Percentiles rank a stretch among this genome's conserved stretches.
phyloP scores from a whole-genome alignment of 345 rosid genomes.

The Lumnitzera racemosa region DNA sequence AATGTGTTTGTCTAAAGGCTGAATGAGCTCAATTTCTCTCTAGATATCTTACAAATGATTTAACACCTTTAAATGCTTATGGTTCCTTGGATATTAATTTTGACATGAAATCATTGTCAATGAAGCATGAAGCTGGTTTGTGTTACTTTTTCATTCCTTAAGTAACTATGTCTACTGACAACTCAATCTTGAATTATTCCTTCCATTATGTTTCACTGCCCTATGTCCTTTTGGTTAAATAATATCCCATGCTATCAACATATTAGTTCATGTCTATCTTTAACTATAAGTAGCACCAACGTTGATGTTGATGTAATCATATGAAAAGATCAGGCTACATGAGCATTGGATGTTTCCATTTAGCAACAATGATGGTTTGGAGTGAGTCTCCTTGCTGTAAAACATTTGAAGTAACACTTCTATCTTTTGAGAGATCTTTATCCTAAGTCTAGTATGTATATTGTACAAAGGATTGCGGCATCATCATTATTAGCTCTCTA shows the following conservation, averaged over 20 bases:
- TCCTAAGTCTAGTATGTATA: constrained; percentile 34
- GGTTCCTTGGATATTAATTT: constrained; percentile 67
- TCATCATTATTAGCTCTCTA: constrained; percentile 1
- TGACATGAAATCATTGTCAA: constrained; percentile 25
- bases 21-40: constrained; percentile 17
- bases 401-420: constrained; percentile 50
- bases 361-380: constrained; percentile 72
- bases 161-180: constrained; percentile 31
- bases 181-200: not conserved
- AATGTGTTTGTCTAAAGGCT: constrained; percentile 13
- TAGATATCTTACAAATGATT: constrained; percentile 75
- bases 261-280: not conserved
- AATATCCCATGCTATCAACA: not conserved
- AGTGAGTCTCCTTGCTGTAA: constrained; percentile 26
- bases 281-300: not conserved
- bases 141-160: constrained; percentile 73
- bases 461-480: not conserved
- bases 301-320: not conserved
- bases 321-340: constrained; percentile 70
- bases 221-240: not conserved
- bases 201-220: not conserved
- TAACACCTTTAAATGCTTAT: constrained; percentile 44
- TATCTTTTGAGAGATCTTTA: constrained; percentile 47
- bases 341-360: constrained; percentile 53
- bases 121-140: constrained; percentile 54